phyloP scores from a whole-genome alignment of 164 flowering plant species.

The Dillenia turbinata region DNA sequence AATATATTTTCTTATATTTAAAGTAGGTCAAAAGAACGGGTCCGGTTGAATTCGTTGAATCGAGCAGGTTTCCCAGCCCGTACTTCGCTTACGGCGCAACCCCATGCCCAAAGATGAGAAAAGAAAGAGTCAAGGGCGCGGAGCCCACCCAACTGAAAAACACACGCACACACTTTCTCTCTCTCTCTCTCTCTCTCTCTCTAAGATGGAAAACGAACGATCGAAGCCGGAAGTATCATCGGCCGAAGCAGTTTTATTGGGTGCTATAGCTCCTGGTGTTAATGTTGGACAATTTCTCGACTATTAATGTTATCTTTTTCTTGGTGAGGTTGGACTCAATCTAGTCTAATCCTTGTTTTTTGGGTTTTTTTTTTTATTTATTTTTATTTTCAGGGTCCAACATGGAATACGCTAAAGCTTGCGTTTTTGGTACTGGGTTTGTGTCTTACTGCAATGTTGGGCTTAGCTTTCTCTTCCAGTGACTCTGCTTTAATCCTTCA shows the following conservation, averaged over 20 bases:
- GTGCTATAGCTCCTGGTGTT: conserved; percentile 90
- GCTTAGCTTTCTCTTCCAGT: conserved; percentile 60
- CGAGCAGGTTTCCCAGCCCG: too few relatives aligned
- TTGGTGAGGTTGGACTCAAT: background rate
- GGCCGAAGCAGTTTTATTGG: conserved; percentile 72
- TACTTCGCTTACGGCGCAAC: too few relatives aligned
- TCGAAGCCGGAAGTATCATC: conserved; percentile 40
- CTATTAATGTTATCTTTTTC: background rate
- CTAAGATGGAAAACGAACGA: conserved; percentile 14
- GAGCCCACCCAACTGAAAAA: too few relatives aligned
- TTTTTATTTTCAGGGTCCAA: conserved; percentile 52
- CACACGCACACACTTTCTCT: background rate
- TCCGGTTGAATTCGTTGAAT: too few relatives aligned
- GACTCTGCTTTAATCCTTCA: conserved; percentile 64
- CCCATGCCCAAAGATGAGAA: too few relatives aligned
- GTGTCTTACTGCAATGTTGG: conserved; percentile 63
- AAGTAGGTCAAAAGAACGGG: too few relatives aligned
- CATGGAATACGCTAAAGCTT: conserved; percentile 69
- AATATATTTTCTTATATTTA: too few relatives aligned
- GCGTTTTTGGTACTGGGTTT: conserved; percentile 70
- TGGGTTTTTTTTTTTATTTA: conserved; percentile 4
- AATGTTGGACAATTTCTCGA: conserved; percentile 43
- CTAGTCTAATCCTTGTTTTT: background rate
- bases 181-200: background rate
- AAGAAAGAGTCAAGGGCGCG: too few relatives aligned